Evolutionary conservation across 1,139 yeast species (phyloP), one percentile per base, ranked within the genome.

Genomic region (Keqinozyma sinolaborantium): DNA sequence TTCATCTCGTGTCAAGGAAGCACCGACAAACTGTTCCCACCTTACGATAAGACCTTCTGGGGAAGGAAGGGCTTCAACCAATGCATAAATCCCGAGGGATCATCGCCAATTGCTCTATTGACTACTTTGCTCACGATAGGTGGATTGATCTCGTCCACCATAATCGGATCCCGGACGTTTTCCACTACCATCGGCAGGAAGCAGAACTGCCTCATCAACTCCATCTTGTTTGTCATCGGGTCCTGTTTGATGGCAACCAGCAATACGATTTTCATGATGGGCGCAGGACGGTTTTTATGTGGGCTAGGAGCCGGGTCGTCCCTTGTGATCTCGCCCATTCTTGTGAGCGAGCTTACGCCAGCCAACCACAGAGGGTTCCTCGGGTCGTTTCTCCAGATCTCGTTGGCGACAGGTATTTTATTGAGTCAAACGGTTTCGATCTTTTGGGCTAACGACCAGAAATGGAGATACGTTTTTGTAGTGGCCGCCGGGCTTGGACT

Each of bases 1-100:
- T 70, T 77, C 11, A 61, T 85, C 23, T 68, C 84, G 4, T 83
- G 73, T 39, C 47, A 45, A 23, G 40, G 41, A 29, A 44, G 45
- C 24, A 41, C 40, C 25, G 41, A 43, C 3, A 64, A 64, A 3
- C 54, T 56, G 1, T 36, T 38, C 15, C 46, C 48, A 1, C 23
- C 30, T 12, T 61, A 58, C 33, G 43, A 47, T 1, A 50, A 51
- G 14, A 56, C 66, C 1, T 37, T 58, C 11, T 64, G 66, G 58
- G 47, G 45, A 8, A 30, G 42, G 14, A 41, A 41, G 20, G 57
- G 58, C 5, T 45, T 52, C 15, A 33, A 42, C 2, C 54, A 56
- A 37, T 64, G 70, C 34, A 53, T 63, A 9, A 53, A 58, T 4
- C 59, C 60, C 55, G 30, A 28, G 13, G 38, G 40, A 2, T 44